Evolutionary conservation across 2,329 filamentous ascomycete genomes (phyloP).

Genomic region (Fusarium longipes): DNA sequence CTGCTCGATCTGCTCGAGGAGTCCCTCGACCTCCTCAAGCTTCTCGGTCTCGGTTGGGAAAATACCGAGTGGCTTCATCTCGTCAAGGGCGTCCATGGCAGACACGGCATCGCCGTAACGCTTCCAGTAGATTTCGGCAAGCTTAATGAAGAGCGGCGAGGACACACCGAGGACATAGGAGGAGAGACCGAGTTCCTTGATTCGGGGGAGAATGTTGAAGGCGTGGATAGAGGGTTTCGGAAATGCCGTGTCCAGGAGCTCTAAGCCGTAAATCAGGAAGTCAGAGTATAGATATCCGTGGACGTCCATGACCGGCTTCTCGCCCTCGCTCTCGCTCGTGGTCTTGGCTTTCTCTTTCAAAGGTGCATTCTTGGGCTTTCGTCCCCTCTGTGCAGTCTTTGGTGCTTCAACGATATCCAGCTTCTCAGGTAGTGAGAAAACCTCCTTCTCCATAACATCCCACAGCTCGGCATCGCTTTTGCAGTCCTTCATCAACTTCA

Average conservation of each 20-base stretch:
- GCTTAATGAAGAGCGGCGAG: conserved; percentile 75
- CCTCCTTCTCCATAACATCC: conserved; percentile 72
- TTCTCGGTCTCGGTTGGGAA: conserved; percentile 64
- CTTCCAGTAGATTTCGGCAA: conserved; percentile 71
- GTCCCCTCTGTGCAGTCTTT: not conserved
- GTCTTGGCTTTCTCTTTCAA: conserved; percentile 12
- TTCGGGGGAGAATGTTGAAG: conserved; percentile 71
- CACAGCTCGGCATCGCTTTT: conserved; percentile 73
- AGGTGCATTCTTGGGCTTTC: conserved; percentile 30
- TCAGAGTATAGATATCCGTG: conserved; percentile 74
- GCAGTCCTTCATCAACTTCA: conserved; percentile 64
- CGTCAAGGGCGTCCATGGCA: conserved; percentile 67
- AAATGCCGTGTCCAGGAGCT: conserved; percentile 68
- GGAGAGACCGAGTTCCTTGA: conserved; percentile 74
- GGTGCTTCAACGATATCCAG: conserved; percentile 61
- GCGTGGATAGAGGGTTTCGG: conserved; percentile 66
- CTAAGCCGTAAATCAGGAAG: conserved; percentile 68
- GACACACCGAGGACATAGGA: conserved; percentile 79
- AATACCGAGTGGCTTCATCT: conserved; percentile 74
- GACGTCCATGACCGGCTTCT: conserved; percentile 61
- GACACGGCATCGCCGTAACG: conserved; percentile 67
- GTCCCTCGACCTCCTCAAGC: conserved; percentile 17
- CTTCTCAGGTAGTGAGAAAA: conserved; percentile 69
- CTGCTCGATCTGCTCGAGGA: conserved; percentile 49
- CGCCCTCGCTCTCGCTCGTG: conserved; percentile 3